Conservation (phyloP, 192 early-diverging fungal species). For the Lobulomyces angularis region DNA sequence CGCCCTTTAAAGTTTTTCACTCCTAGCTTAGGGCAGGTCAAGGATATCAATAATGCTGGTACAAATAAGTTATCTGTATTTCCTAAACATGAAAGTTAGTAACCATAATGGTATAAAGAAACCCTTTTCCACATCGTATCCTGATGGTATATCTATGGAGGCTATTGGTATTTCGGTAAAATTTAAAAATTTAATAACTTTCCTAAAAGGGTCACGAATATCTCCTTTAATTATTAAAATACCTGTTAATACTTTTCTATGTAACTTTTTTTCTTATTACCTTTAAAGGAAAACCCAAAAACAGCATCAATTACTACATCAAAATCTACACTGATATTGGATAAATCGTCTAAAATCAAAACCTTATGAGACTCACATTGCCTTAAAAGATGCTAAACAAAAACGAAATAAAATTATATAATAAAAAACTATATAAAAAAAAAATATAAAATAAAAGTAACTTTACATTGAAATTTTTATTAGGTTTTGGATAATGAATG, state of each 20-base stretch:
- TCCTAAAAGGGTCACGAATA: too few relatives aligned
- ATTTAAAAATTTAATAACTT: too few relatives aligned
- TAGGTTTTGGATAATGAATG: too few relatives aligned
- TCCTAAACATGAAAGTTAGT: neutral
- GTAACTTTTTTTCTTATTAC: neutral
- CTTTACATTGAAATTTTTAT: neutral
- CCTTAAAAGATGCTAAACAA: too few relatives aligned
- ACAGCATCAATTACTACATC: slow-evolving; percentile 40
- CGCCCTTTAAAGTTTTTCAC: slow-evolving; percentile 56
- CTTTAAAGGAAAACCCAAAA: neutral
- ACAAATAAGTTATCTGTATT: slow-evolving; percentile 30
- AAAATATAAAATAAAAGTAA: slow-evolving; percentile 43
- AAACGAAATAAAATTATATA: too few relatives aligned
- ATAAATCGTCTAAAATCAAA: too few relatives aligned
- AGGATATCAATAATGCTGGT: slow-evolving; percentile 77
- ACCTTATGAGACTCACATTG: too few relatives aligned
- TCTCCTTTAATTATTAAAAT: slow-evolving; percentile 2
- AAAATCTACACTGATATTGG: slow-evolving; percentile 63
- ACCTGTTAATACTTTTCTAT: neutral
- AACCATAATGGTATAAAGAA: slow-evolving; percentile 1
- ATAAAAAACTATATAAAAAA: too few relatives aligned
- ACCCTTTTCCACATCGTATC: slow-evolving; percentile 89
- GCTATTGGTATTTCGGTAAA: slow-evolving; percentile 31
- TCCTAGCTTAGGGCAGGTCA: slow-evolving; percentile 83
- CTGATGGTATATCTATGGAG: slow-evolving; percentile 85